Percentiles rank a stretch among this genome's conserved stretches.
These are phyloP conservation scores for Aspergillus campestris DNA, from an alignment of 495 filamentous ascomycete species.

Conservation along the genomic window DNA sequence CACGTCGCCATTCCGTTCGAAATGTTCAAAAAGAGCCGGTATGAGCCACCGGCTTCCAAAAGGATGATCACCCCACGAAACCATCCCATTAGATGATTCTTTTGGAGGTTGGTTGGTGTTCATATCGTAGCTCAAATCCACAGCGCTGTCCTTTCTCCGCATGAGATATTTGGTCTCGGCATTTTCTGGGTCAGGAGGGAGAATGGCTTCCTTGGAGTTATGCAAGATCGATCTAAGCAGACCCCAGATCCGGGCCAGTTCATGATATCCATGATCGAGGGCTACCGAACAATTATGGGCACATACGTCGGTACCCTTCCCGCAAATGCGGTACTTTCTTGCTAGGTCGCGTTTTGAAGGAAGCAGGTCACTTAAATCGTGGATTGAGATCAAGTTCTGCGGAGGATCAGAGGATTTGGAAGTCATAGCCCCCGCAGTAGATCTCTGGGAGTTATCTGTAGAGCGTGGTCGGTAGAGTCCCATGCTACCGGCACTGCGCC, in stretches of 20 bases:
- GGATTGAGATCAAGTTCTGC: constrained; percentile 57
- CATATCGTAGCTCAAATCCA: constrained; percentile 27
- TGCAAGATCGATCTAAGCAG: constrained; percentile 69
- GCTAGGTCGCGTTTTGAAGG: constrained; percentile 74
- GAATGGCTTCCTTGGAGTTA: constrained; percentile 53
- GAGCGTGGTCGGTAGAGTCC: constrained; percentile 40
- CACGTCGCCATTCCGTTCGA: constrained; percentile 68
- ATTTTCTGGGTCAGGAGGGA: constrained; percentile 43
- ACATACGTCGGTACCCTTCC: constrained; percentile 70
- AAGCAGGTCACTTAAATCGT: constrained; percentile 56
- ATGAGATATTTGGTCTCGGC: constrained; percentile 37
- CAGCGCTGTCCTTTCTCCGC: constrained; percentile 23
- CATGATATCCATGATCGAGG: constrained; percentile 58
- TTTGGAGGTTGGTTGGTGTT: constrained; percentile 4
- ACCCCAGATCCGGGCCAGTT: constrained; percentile 78
- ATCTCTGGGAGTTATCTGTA: constrained; percentile 49
- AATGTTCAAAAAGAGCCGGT: constrained; percentile 57
- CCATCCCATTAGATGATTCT: constrained; percentile 38
- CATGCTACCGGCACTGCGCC: constrained; percentile 40
- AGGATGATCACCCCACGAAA: constrained; percentile 83
- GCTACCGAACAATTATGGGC: constrained; percentile 74
- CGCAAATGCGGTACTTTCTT: constrained; percentile 72
- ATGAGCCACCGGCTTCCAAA: constrained; percentile 70
- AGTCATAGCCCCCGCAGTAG: constrained; percentile 35
- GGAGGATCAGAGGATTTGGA: constrained; percentile 28